Conservation (phyloP, 2,329 filamentous ascomycete species). For the Blumeria hordei region DNA sequence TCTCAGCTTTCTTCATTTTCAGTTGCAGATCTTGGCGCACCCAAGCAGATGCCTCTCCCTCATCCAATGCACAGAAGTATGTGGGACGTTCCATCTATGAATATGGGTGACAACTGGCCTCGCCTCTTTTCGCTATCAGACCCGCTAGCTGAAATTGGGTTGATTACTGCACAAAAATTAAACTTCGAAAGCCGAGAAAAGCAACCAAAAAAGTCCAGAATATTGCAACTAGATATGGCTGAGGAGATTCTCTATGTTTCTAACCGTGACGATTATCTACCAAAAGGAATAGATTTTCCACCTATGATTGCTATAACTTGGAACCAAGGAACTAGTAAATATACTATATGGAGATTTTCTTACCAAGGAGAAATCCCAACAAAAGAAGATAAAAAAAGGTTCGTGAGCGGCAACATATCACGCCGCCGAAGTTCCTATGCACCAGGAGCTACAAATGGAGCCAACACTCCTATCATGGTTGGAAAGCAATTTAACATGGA, state of each 20-base stretch:
- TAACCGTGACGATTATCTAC: conserved; percentile 28
- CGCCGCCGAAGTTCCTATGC: conserved; percentile 37
- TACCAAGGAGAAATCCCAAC: conserved; percentile 45
- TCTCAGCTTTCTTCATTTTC: conserved; percentile 29
- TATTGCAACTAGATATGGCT: conserved; percentile 39
- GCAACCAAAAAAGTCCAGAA: conserved; percentile 19
- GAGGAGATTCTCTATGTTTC: conserved; percentile 77
- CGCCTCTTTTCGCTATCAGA: conserved; percentile 66
- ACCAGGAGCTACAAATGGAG: conserved; percentile 44
- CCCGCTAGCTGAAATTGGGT: conserved; percentile 62
- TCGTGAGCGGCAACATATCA: conserved; percentile 17
- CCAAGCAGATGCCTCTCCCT: conserved; percentile 27
- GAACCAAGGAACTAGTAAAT: conserved; percentile 51
- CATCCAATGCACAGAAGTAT: conserved; percentile 30
- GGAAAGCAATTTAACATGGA: conserved; percentile 45
- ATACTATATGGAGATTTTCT: conserved; percentile 64
- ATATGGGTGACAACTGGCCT: conserved; percentile 37
- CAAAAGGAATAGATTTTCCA: conserved; percentile 18
- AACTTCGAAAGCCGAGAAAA: conserved; percentile 14
- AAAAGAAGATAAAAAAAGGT: conserved; percentile 16
- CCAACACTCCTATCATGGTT: conserved; percentile 43
- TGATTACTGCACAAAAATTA: conserved; percentile 43
- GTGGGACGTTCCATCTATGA: conserved; percentile 29
- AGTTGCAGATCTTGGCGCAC: conserved; percentile 29
- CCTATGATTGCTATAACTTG: conserved; percentile 59